phyloP scores from a whole-genome alignment of 2,329 filamentous ascomycete species.

The Lecanicillium sp. region DNA sequence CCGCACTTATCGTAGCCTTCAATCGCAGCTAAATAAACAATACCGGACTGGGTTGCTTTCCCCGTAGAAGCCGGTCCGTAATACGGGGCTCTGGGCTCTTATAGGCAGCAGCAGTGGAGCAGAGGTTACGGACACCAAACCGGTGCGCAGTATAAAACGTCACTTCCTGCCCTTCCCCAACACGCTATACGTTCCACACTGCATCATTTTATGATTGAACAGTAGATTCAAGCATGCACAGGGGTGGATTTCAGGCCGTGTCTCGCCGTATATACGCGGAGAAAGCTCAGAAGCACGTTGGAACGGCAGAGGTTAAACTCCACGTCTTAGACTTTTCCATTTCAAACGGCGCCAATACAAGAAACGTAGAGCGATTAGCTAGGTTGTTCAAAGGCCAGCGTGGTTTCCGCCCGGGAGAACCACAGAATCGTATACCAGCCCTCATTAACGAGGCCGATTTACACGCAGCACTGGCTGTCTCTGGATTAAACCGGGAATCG shows the following conservation, averaged over 20 bases:
- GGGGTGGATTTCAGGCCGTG: not conserved
- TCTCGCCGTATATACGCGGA: constrained; percentile 9
- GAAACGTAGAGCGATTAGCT: constrained; percentile 11
- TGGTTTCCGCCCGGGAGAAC: constrained; percentile 13
- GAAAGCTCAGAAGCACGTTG: constrained; percentile 15
- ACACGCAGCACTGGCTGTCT: constrained; percentile 11
- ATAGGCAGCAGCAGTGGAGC: not conserved
- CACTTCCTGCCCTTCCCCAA: not conserved
- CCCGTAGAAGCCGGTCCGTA: not conserved
- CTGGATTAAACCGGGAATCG: constrained; percentile 1
- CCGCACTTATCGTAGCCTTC: not conserved
- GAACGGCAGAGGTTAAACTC: constrained; percentile 16
- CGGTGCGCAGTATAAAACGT: not conserved
- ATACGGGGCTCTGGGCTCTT: not conserved
- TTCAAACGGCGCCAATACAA: constrained; percentile 14
- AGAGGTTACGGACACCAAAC: not conserved
- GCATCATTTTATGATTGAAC: not conserved
- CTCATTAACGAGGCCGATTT: constrained; percentile 19
- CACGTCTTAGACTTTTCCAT: constrained; percentile 15
- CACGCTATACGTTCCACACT: not conserved
- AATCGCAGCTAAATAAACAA: not conserved
- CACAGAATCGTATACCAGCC: constrained; percentile 21
- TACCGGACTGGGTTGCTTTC: not conserved
- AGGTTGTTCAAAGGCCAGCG: constrained; percentile 13
- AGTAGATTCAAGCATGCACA: constrained; percentile 2